Evolutionary conservation across 1,284 basidiomycete species (phyloP).

Genomic region (Sporisorium exsertum): DNA sequence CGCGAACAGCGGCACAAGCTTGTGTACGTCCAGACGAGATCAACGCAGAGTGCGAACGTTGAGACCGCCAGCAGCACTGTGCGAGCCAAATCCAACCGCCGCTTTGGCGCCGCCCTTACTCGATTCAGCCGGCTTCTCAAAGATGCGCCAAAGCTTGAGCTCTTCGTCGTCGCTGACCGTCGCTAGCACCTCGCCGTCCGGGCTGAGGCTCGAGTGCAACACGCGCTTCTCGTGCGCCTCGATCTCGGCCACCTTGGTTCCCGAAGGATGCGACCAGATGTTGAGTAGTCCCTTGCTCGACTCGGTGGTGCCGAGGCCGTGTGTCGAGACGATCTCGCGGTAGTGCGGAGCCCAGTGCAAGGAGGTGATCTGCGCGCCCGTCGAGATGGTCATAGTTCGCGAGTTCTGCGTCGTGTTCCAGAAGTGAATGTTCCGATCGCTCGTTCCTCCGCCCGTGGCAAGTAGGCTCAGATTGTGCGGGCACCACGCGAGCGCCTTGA

Average conservation of each 20-base stretch:
- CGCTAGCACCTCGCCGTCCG: slow-evolving; percentile 66
- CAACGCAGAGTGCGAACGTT: slow-evolving; percentile 47
- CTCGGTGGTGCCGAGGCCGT: slow-evolving; percentile 74
- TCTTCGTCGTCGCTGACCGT: slow-evolving; percentile 67
- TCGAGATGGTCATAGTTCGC: slow-evolving; percentile 62
- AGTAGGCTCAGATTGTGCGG: slow-evolving; percentile 94
- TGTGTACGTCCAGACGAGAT: background rate
- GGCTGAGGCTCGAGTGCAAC: slow-evolving; percentile 60
- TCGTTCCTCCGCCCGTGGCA: slow-evolving; percentile 93
- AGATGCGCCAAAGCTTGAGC: slow-evolving; percentile 68
- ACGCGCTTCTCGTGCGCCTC: slow-evolving; percentile 65
- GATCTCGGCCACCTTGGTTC: slow-evolving; percentile 63
- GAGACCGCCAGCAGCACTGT: slow-evolving; percentile 17
- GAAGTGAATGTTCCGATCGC: slow-evolving; percentile 91
- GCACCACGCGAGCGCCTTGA: slow-evolving; percentile 88
- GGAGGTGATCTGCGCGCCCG: slow-evolving; percentile 85
- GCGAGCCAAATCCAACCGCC: slow-evolving; percentile 21
- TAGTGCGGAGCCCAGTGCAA: slow-evolving; percentile 88
- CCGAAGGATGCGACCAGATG: slow-evolving; percentile 66
- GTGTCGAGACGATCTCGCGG: slow-evolving; percentile 91
- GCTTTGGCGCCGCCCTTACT: slow-evolving; percentile 40
- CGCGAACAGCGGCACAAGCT: background rate
- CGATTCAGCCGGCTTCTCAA: slow-evolving; percentile 59
- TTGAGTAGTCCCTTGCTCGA: slow-evolving; percentile 58
- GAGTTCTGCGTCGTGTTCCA: slow-evolving; percentile 74